Evolutionary conservation across 2,329 filamentous ascomycete genomes (phyloP), one percentile per base, ranked within the genome.

Genomic region (Cercospora zeae-maydis): DNA sequence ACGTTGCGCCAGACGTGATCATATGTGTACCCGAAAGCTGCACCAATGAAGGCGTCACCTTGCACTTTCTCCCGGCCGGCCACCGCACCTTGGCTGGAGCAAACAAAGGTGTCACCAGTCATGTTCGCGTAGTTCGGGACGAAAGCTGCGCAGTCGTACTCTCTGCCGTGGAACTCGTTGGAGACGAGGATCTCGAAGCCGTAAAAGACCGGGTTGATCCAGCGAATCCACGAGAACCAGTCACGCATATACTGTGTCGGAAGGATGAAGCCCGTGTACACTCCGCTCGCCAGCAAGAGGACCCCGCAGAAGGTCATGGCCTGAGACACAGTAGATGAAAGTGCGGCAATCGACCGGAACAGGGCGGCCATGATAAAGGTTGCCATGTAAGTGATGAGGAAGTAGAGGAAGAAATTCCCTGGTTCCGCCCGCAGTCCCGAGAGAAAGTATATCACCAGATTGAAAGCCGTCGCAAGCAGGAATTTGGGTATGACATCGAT

Each of bases 271-370:
- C 84, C 16, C 0, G 87, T 88, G 69, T 86, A 90, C 16, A 91
- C 85, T 51, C 89, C 80, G 7, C 89, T 80, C 0, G 78, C 80
- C 1, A 85, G 71, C 1, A 85, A 78, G 34, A 85, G 72, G 1
- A 85, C 76, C 55, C 81, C 81, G 7, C 81, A 80, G 37, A 83
- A 77, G 1, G 81, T 78, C 76, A 90, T 84, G 2, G 88, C 88
- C 34, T 86, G 83, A n/a, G 88, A 84, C 1, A 90, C 77, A 0
- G 83, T 84, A 24, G 82, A 81, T 13, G 85, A 87, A 16, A 83
- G 72, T 0, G 85, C 81, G 0, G 84, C 85, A 16, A 88, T 78
- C 10, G 82, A 82, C 10, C 86, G 79, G 57, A 87, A 88, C 27
- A 88, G 78, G 0, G 82, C 79, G 6, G 83, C 83, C 75, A 88